Base-by-base conservation (phyloP, 495 filamentous ascomycete genomes). In the Parmelia sp. region DNA sequence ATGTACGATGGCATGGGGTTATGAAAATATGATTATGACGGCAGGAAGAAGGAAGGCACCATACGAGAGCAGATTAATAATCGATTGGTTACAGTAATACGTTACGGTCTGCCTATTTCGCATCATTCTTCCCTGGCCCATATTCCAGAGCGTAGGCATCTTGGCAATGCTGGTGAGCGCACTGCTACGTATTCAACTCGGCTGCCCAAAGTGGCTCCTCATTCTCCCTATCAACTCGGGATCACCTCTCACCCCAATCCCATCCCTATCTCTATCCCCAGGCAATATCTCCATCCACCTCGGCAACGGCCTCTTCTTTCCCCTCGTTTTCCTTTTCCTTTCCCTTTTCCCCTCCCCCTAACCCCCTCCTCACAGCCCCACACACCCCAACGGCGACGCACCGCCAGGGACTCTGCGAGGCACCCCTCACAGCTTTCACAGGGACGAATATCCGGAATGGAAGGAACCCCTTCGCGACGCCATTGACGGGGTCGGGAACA, bases 241-340 rank as follows among this genome's bases (percentile, higher is more conserved):
- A 57, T 47, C 51, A 37, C 40, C 37, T 60, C 25, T 9, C 31
- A 21, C 0, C 11, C 57, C 11, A 39, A 8, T n/a, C 7, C 56
- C 19, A 6, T 39, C 25, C 33, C 56, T 39, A 2, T 17, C 35
- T 25, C 49, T 62, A 55, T 63, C 62, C 35, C 59, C 66, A 37
- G 51, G 63, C 51, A 68, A 62, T 39, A 36, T 58, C 58, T 63
- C 57, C 63, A 61, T 65, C 59, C 42, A 65, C 61, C 58, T 63
- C 14, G 64, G 64, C 31, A 66, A 9, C 2, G n/a, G 45, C 27
- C 57, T 58, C 21, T 6, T 17, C 31, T 37, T 40, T 19, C 1
- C 2, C 19, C 23, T 12, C 29, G 10, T 35, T 36, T 11, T 9
- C 6, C 35, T 21, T 4, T 15, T 6, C 23, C 7, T 25, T 19